Percentiles rank a stretch among this genome's conserved stretches.
These are phyloP conservation scores for Entamoeba moshkovskii DNA, from an alignment of 208 protist species.

Conservation along the genomic window DNA sequence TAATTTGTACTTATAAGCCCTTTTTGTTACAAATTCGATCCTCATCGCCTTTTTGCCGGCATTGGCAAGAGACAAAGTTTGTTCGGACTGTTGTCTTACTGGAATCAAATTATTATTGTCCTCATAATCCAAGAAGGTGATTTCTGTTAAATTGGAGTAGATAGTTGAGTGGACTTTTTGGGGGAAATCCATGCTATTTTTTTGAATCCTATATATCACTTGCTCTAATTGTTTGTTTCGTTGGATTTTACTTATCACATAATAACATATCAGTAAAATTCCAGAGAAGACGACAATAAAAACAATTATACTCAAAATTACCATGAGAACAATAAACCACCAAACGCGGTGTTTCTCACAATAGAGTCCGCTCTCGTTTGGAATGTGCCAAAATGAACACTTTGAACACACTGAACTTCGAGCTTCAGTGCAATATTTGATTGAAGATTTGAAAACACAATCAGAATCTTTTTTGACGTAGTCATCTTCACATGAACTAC, in stretches of 20 bases:
- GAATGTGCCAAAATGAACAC: not conserved
- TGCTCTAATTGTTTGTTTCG: not conserved
- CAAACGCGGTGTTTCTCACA: not conserved
- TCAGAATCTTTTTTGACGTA: not conserved
- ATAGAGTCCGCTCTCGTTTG: not conserved
- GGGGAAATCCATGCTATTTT: not conserved
- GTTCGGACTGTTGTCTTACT: not conserved
- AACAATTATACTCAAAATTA: not conserved
- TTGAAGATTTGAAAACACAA: not conserved
- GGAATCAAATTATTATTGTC: not conserved
- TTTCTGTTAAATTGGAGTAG: not conserved
- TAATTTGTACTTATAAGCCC: not conserved
- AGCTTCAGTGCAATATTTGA: not conserved
- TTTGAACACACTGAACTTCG: not conserved
- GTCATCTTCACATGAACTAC: not conserved
- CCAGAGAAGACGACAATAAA: not conserved
- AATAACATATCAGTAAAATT: not conserved
- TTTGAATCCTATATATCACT: not conserved
- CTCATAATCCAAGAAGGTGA: not conserved
- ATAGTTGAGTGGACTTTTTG: not conserved
- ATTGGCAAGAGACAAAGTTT: not conserved
- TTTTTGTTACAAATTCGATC: not conserved
- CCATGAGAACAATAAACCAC: not conserved
- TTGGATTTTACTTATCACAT: not conserved
- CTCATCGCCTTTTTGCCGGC: not conserved